These are phyloP conservation scores for Rhipidocladum racemiflorum DNA, from an alignment of 176 grass and related monocot species.

Conservation along the genomic window DNA sequence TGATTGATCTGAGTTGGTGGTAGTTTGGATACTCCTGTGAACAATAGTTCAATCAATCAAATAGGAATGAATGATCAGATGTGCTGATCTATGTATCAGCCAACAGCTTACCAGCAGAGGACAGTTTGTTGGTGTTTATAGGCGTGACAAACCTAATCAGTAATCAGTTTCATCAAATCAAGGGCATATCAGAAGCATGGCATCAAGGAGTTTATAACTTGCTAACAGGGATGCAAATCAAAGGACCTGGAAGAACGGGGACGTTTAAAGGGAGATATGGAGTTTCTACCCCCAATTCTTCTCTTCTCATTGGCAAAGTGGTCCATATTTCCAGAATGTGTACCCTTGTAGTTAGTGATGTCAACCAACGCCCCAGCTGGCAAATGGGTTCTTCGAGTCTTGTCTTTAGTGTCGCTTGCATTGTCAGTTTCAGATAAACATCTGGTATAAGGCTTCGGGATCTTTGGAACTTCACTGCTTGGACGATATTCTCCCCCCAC, in stretches of 20 bases:
- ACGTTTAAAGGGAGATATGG: conserved; percentile 74
- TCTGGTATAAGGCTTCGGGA: conserved; percentile 38
- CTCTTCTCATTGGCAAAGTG: conserved; percentile 45
- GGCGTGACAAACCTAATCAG: conserved; percentile 57
- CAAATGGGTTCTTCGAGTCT: conserved; percentile 30
- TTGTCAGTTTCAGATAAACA: conserved; percentile 30
- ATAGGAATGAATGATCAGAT: conserved; percentile 22
- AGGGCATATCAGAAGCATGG: conserved; percentile 44
- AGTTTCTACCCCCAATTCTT: conserved; percentile 59
- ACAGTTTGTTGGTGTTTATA: conserved; percentile 51
- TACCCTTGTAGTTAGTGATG: conserved; percentile 47
- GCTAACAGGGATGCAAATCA: conserved; percentile 35
- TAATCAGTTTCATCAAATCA: conserved; percentile 50
- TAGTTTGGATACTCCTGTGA: conserved; percentile 60
- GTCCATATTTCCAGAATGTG: conserved; percentile 38
- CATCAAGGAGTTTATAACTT: conserved; percentile 48
- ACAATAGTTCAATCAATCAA: conserved; percentile 31
- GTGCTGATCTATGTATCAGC: conserved; percentile 8
- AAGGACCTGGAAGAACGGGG: conserved; percentile 83
- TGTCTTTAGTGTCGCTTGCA: conserved; percentile 15
- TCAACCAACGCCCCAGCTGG: conserved; percentile 51
- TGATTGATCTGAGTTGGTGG: conserved; percentile 50
- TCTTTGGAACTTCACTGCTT: conserved; percentile 30
- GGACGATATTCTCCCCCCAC: background rate
- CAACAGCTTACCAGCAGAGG: conserved; percentile 54